Conservation (phyloP, 2,329 filamentous ascomycete genomes). For the Fusarium pseudocircinatum region DNA sequence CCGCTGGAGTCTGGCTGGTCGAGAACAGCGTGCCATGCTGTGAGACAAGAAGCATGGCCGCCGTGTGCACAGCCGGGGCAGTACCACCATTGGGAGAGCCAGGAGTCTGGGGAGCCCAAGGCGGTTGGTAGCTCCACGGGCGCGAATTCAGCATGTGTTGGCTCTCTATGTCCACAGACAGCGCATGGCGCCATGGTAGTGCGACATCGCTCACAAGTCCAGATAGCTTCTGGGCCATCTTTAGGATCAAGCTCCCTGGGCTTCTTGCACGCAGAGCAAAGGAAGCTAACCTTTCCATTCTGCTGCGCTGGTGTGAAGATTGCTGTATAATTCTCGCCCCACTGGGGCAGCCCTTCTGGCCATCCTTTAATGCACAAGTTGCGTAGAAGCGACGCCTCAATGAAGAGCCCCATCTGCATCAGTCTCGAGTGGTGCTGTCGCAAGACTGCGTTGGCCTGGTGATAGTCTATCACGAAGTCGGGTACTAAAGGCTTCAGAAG, state of each 20-base stretch:
- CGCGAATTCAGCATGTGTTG: constrained; percentile 53
- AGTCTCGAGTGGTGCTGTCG: constrained; percentile 69
- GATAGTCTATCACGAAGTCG: constrained; percentile 61
- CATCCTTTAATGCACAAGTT: constrained; percentile 69
- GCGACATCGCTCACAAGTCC: constrained; percentile 67
- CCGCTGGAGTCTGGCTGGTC: constrained; percentile 27
- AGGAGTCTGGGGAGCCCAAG: constrained; percentile 38
- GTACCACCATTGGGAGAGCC: constrained; percentile 67
- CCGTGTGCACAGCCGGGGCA: constrained; percentile 71
- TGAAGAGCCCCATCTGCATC: constrained; percentile 67
- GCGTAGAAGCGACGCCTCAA: constrained; percentile 68
- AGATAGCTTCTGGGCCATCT: constrained; percentile 57
- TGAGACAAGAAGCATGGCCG: constrained; percentile 68
- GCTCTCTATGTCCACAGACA: constrained; percentile 65
- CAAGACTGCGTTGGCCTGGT: constrained; percentile 66
- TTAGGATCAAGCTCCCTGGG: constrained; percentile 64
- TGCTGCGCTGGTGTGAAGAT: constrained; percentile 66
- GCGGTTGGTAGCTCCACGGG: constrained; percentile 45
- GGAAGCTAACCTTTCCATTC: constrained; percentile 62
- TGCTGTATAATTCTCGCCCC: constrained; percentile 64
- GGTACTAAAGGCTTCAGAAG: constrained; percentile 68
- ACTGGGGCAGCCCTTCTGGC: constrained; percentile 60
- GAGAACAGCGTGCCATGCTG: constrained; percentile 64
- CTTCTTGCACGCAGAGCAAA: constrained; percentile 66
- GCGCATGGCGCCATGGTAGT: constrained; percentile 65